phyloP scores from a whole-genome alignment of 345 rosid species.

The Crucihimalaya himalaica region DNA sequence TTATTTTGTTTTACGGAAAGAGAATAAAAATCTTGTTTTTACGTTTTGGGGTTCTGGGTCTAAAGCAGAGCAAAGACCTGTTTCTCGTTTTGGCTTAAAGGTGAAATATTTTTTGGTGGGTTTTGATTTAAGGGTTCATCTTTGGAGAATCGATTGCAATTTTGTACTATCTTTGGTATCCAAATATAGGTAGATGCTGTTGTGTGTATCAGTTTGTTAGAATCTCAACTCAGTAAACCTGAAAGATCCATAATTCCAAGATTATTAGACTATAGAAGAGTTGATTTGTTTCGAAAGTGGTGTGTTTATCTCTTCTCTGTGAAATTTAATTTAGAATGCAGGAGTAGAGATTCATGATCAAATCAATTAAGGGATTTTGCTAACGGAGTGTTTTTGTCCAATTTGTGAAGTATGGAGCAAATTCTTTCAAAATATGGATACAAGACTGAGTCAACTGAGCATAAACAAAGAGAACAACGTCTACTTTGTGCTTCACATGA shows the following conservation, averaged over 20 bases:
- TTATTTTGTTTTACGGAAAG: neutral
- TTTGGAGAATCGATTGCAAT: neutral
- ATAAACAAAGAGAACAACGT: constrained; percentile 19
- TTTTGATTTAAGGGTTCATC: neutral
- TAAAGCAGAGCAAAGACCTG: constrained; percentile 15
- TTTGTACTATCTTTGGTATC: neutral
- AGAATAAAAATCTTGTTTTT: neutral
- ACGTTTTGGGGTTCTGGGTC: neutral
- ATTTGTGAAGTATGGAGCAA: constrained; percentile 36
- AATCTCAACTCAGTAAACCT: neutral
- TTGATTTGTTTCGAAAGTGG: neutral
- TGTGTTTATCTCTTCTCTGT: constrained; percentile 7
- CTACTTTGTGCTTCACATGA: constrained; percentile 22
- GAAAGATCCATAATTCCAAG: neutral
- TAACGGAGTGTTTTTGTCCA: neutral
- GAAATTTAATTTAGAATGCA: constrained; percentile 6
- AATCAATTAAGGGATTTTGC: neutral
- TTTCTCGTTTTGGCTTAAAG: neutral
- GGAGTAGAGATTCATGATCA: constrained; percentile 1
- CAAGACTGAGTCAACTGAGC: constrained; percentile 9
- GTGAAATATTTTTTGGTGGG: neutral
- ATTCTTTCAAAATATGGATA: constrained; percentile 34
- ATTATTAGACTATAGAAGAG: neutral
- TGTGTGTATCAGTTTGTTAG: neutral
- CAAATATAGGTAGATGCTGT: neutral